Conservation (phyloP, 2,329 filamentous ascomycete genomes). For the Kalmusia sp. region DNA sequence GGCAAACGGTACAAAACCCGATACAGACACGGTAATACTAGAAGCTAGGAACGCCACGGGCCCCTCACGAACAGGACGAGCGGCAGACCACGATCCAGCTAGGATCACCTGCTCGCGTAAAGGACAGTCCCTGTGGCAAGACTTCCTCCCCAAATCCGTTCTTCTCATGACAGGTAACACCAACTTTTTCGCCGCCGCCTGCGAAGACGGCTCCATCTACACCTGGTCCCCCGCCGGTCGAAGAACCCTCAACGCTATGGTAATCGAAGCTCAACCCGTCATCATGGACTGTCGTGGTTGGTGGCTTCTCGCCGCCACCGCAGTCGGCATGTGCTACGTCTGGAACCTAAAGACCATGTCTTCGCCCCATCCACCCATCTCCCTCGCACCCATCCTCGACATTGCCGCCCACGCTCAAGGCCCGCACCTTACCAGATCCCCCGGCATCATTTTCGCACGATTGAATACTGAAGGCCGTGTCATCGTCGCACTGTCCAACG, state of each 20-base stretch:
- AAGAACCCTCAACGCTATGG: constrained; percentile 80
- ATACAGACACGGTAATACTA: constrained; percentile 72
- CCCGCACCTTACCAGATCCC: constrained; percentile 77
- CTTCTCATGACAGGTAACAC: constrained; percentile 91
- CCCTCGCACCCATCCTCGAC: constrained; percentile 86
- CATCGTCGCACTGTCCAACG: constrained; percentile 90
- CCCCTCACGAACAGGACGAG: constrained; percentile 64
- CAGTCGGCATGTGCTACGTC: constrained; percentile 87
- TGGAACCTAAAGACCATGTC: constrained; percentile 89
- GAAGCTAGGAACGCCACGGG: constrained; percentile 84
- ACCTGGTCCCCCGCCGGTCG: constrained; percentile 93
- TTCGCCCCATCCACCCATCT: constrained; percentile 87
- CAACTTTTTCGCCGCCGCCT: constrained; percentile 90
- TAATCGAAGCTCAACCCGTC: constrained; percentile 91
- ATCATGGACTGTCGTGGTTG: constrained; percentile 89
- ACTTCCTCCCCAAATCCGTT: constrained; percentile 85
- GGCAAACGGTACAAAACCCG: constrained; percentile 54
- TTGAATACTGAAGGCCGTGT: constrained; percentile 88
- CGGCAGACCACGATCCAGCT: constrained; percentile 77
- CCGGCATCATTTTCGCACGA: constrained; percentile 87
- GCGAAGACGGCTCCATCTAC: constrained; percentile 89
- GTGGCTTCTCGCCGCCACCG: constrained; percentile 89
- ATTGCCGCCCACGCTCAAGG: constrained; percentile 81
- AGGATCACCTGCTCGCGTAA: constrained; percentile 82
- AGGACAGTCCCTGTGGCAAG: constrained; percentile 86